A percentile compares a stretch with the other conserved stretches of the same genome.
Conservation (phyloP, 2,329 filamentous ascomycete genomes). For the Aspergillus ustus region DNA sequence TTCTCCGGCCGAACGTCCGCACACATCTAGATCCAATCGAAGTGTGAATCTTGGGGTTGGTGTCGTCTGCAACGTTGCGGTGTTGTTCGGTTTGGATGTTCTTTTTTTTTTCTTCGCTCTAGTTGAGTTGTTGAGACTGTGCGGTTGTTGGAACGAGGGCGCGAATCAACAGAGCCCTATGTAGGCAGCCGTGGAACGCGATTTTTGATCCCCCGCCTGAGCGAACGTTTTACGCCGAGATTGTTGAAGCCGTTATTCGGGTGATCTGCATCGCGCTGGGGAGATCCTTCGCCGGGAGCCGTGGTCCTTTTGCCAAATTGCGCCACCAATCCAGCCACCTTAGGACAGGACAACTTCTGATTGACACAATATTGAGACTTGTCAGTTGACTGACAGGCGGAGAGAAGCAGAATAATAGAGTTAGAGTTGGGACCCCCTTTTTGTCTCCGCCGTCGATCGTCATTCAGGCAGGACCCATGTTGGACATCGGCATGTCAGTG, state of each 20-base stretch:
- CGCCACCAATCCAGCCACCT: constrained; percentile 14
- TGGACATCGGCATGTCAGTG: constrained; percentile 9
- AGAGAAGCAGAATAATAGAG: constrained; percentile 9
- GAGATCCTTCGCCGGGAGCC: not conserved
- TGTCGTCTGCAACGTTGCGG: constrained; percentile 6
- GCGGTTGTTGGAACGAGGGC: constrained; percentile 10
- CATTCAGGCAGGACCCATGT: constrained; percentile 20
- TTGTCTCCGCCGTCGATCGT: constrained; percentile 5
- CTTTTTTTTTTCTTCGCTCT: not conserved
- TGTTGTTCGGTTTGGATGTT: not conserved
- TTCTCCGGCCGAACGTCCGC: constrained; percentile 19
- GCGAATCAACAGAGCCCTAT: constrained; percentile 32
- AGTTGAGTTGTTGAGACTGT: not conserved
- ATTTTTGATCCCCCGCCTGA: constrained; percentile 5
- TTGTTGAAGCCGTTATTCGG: not conserved
- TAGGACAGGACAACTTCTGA: not conserved
- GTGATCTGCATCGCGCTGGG: not conserved
- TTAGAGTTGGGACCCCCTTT: constrained; percentile 6
- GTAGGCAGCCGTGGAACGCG: constrained; percentile 29
- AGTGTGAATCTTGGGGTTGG: constrained; percentile 7
- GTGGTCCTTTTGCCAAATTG: not conserved
- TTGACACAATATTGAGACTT: constrained; percentile 20
- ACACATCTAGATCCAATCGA: constrained; percentile 7
- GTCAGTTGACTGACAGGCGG: constrained; percentile 22
- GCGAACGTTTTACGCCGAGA: not conserved